phyloP scores from a whole-genome alignment of 805 yeast genomes.

The Starmerella bombicola region DNA sequence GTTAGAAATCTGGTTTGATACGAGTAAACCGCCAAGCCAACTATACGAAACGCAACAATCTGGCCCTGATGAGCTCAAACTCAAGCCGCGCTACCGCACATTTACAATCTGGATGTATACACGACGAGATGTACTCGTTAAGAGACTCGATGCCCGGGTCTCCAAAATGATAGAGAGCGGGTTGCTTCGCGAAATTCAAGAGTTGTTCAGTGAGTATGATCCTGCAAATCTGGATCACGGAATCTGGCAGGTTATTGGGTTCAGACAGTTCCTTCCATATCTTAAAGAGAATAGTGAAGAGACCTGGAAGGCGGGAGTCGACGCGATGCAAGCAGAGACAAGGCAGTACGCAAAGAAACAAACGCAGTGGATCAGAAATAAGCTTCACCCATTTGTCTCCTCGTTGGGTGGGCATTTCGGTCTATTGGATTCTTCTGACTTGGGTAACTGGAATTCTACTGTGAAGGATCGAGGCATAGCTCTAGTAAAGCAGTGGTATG shows the following conservation, averaged over 20 bases:
- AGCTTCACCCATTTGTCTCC: conserved; percentile 47
- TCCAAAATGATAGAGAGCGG: conserved; percentile 70
- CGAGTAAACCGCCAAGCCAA: conserved; percentile 58
- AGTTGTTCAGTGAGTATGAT: conserved; percentile 34
- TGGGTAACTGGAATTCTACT: conserved; percentile 43
- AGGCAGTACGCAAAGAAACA: conserved; percentile 79
- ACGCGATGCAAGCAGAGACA: conserved; percentile 65
- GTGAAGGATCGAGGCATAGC: conserved; percentile 46
- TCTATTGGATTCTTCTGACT: conserved; percentile 65
- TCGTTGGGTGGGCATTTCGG: conserved; percentile 46
- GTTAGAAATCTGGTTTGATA: conserved; percentile 58
- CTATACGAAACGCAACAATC: conserved; percentile 54
- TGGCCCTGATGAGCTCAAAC: conserved; percentile 31
- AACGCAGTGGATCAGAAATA: conserved; percentile 77
- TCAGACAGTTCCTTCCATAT: conserved; percentile 36
- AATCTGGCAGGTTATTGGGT: conserved; percentile 90
- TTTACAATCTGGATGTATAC: conserved; percentile 76
- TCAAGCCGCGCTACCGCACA: conserved; percentile 23
- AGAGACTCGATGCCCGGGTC: conserved; percentile 63
- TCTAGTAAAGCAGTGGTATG: conserved; percentile 36
- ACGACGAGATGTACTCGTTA: conserved; percentile 42
- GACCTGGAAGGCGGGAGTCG: conserved; percentile 17
- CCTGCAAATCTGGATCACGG: conserved; percentile 37
- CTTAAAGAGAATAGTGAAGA: conserved; percentile 1
- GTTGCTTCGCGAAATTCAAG: conserved; percentile 54